Evolutionary conservation across 345 rosid genomes (phyloP).

Genomic region (Gossypium arboreum): DNA sequence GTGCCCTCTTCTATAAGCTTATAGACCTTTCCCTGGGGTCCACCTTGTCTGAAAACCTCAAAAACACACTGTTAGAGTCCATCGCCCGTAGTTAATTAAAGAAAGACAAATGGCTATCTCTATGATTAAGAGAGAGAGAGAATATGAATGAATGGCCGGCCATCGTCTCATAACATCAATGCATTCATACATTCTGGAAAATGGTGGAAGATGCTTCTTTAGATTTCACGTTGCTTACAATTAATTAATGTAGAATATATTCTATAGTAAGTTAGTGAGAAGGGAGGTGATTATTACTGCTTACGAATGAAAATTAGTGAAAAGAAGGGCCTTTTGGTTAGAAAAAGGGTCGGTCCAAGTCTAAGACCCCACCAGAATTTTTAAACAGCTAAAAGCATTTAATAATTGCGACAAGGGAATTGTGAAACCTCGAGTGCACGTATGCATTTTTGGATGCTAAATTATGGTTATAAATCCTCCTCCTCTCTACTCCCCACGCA

Average conservation of each 20-base stretch:
- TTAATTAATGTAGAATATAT: no score
- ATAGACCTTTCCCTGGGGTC: not conserved
- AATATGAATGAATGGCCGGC: not conserved
- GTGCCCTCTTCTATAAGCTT: not conserved
- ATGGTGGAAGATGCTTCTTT: not conserved
- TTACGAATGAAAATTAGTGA: not conserved
- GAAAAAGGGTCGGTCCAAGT: not conserved
- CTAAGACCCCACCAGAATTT: not conserved
- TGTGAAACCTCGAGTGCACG: not conserved
- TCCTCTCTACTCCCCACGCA: not conserved
- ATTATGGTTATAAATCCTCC: constrained; percentile 2
- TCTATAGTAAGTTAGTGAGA: no score
- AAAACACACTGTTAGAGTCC: no score
- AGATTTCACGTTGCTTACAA: not conserved
- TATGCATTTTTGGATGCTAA: constrained; percentile 8
- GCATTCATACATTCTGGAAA: not conserved
- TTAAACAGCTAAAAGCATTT: not conserved
- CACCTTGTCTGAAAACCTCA: not conserved
- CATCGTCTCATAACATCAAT: not conserved
- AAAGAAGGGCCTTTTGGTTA: not conserved
- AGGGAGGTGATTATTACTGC: no score
- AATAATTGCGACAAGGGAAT: not conserved
- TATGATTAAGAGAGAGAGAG: not conserved
- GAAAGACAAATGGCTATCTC: not conserved
- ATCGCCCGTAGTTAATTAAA: not conserved